Percentiles rank a stretch among this genome's conserved stretches.
Evolutionary conservation across 2,329 filamentous ascomycete species (phyloP).

Genomic region (Stemphylium lycopersici): DNA sequence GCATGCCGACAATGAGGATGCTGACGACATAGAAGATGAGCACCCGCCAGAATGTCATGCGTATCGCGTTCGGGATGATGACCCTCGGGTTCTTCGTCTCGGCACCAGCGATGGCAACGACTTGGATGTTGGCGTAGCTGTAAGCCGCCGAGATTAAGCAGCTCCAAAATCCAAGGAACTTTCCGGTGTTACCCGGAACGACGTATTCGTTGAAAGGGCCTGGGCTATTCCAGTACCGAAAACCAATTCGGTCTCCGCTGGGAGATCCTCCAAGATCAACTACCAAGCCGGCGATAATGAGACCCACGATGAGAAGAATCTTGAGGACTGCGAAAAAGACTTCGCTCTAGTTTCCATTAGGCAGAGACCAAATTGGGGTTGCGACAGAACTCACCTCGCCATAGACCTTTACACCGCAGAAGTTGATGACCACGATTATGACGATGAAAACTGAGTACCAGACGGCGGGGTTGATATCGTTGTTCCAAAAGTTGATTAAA

Average conservation of each 20-base stretch:
- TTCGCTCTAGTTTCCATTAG: too few relatives aligned
- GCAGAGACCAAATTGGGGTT: too few relatives aligned
- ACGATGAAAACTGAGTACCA: constrained; percentile 19
- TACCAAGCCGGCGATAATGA: constrained; percentile 37
- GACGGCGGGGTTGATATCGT: constrained; percentile 13
- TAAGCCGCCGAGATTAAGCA: constrained; percentile 60
- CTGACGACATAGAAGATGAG: too few relatives aligned
- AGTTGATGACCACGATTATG: neutral
- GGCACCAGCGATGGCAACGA: constrained; percentile 37
- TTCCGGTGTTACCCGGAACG: too few relatives aligned
- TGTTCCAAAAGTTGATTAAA: constrained; percentile 75
- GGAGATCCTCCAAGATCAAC: constrained; percentile 39
- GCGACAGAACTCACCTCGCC: too few relatives aligned
- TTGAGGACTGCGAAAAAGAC: constrained; percentile 21
- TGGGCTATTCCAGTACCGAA: constrained; percentile 70
- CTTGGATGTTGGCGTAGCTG: constrained; percentile 36
- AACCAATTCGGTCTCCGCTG: constrained; percentile 55
- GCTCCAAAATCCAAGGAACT: constrained; percentile 61
- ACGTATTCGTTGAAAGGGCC: constrained; percentile 54
- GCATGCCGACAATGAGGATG: too few relatives aligned
- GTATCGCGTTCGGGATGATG: constrained; percentile 56
- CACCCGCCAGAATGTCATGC: too few relatives aligned
- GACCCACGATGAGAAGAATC: constrained; percentile 40
- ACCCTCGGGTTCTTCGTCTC: constrained; percentile 39
- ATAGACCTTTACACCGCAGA: too few relatives aligned